Base-by-base conservation (phyloP, 1,139 yeast species). In the Kazachstania sp. region DNA sequence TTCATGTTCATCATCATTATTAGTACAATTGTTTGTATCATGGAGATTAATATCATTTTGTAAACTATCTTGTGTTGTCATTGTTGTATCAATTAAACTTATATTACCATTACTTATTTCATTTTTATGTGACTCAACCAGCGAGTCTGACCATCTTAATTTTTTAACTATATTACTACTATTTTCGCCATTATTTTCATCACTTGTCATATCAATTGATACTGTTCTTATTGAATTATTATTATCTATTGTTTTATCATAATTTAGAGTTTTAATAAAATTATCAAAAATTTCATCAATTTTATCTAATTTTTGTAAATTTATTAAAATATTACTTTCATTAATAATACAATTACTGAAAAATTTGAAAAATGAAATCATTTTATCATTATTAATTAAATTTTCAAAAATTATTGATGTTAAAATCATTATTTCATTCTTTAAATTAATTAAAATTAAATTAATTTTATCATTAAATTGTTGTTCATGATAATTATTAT, bases 371-470 rank as follows among this genome's bases (percentile, higher is more conserved):
- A 60, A 46, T 12, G 46, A 44, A 8, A 54, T 45, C 20, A 60
- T 46, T 2, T 39, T 47, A 23, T 57, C 54, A 37, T 61, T 58
- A 16, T 55, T 53, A 18, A 64, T 44, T 18, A 67, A 46, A 36
- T 65, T 65, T 45, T 74, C 77, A 52, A 71, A 61, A 30, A 79
- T 63, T 7, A 77, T 66, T 0, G 84, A 74, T 0, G 86, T 74
- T 53, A 75, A 73, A 50, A 78, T 72, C 36, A 81, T 61, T 8
- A 81, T 70, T 40, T 81, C 81, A 45, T 70, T 71, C 45, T 79
- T 80, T 5, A 78, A 63, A 0, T 71, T 64, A 26, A 75, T 77
- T 37, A 70, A 71, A 37, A 81, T 59, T 29, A 71, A 61, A 1
- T 65, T 63, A 2, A 79, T 58, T 39, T 70, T 62, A 4, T 63